Conservation (phyloP, 257 asterid genomes). For the Forsythia viridissima region DNA sequence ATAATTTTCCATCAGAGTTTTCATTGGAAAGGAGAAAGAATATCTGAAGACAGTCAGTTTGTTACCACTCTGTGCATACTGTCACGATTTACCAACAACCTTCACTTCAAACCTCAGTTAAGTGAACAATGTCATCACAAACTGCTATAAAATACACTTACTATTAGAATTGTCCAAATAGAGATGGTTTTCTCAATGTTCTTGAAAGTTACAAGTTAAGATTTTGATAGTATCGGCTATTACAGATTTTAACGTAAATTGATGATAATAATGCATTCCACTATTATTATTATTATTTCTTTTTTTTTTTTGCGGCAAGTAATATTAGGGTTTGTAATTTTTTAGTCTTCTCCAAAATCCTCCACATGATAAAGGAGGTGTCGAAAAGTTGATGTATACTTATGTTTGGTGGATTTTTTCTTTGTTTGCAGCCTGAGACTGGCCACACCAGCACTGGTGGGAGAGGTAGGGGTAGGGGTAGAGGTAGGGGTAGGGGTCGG, state of each 20-base stretch:
- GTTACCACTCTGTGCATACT: too few species aligned
- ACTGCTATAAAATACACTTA: background rate
- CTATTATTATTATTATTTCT: too few species aligned
- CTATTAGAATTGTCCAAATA: background rate
- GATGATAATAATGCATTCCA: too few species aligned
- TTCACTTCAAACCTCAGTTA: background rate
- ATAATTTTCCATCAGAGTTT: too few species aligned
- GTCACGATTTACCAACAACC: background rate
- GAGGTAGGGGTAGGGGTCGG: constrained; percentile 63
- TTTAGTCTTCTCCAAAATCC: background rate
- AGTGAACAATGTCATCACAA: background rate
- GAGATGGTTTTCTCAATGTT: background rate
- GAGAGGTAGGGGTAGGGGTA: constrained; percentile 45
- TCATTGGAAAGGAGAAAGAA: too few species aligned
- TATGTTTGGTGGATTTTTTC: constrained; percentile 6
- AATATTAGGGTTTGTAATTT: too few species aligned
- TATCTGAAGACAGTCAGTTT: too few species aligned
- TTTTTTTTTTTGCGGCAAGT: too few species aligned
- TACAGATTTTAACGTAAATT: too few species aligned
- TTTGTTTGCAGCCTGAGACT: constrained; percentile 48
- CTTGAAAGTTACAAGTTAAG: background rate
- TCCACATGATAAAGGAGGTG: background rate
- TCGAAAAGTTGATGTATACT: background rate
- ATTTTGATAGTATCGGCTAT: too few species aligned
- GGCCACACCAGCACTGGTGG: constrained; percentile 42